These are phyloP conservation scores for Penicillium decumbens DNA, from an alignment of 2,329 filamentous ascomycete species.

Conservation along the genomic window DNA sequence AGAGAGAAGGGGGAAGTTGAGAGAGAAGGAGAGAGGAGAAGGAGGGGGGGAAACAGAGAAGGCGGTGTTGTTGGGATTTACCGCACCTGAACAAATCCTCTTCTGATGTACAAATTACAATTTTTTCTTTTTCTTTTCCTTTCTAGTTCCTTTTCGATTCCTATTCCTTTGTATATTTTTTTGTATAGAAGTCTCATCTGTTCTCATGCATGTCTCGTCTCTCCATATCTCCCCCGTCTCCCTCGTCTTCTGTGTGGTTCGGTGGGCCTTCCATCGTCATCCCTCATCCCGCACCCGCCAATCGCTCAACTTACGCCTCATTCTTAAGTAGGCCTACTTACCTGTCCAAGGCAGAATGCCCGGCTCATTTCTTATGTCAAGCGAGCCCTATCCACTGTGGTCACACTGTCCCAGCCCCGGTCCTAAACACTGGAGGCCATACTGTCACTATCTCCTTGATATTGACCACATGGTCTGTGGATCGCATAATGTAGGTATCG, in stretches of 20 bases:
- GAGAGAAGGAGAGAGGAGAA: constrained; percentile 16
- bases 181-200: neutral
- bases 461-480: neutral
- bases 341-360: constrained; percentile 11
- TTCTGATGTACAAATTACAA: neutral
- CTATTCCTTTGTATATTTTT: neutral
- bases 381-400: neutral
- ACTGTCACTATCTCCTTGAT: neutral
- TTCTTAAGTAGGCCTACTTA: neutral
- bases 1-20: constrained; percentile 14
- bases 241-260: constrained; percentile 36
- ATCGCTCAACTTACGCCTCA: constrained; percentile 28
- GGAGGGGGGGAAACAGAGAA: constrained; percentile 25
- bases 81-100: neutral
- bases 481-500: neutral
- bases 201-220: neutral
- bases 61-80: constrained; percentile 29
- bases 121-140: neutral
- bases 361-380: constrained; percentile 2
- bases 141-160: neutral
- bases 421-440: neutral
- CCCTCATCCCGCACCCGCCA: constrained; percentile 34
- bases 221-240: neutral
- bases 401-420: neutral
- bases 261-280: constrained; percentile 39